Conservation (phyloP, 192 early-diverging fungal genomes). For the Coemansia sp. region DNA sequence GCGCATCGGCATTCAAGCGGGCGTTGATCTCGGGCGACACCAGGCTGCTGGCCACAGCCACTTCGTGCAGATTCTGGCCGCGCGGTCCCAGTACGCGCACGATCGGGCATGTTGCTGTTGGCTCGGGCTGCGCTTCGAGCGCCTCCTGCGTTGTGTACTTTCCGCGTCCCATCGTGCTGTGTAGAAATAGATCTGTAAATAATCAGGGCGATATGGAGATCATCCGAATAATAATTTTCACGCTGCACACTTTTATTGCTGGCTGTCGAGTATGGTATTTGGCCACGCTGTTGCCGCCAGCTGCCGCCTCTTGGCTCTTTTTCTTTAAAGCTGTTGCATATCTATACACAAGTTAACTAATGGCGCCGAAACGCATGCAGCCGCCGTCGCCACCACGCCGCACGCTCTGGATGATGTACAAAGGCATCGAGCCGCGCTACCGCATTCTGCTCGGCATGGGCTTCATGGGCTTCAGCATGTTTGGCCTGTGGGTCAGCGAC, state of each 20-base stretch:
- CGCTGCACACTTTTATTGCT: neutral
- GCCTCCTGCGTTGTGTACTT: conserved; percentile 50
- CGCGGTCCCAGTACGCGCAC: conserved; percentile 64
- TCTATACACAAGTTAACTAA: neutral
- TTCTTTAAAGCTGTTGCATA: neutral
- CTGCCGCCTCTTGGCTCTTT: neutral
- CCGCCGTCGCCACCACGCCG: conserved; percentile 18
- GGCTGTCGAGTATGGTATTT: neutral
- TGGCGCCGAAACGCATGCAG: neutral
- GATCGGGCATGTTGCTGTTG: conserved; percentile 40
- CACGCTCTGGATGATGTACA: conserved; percentile 47
- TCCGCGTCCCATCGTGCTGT: conserved; percentile 40
- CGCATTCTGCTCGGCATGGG: conserved; percentile 52
- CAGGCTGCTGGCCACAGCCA: conserved; percentile 52
- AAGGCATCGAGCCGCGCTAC: conserved; percentile 45
- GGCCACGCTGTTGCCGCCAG: neutral
- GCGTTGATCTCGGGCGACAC: conserved; percentile 28
- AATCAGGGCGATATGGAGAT: neutral
- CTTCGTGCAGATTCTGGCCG: conserved; percentile 74
- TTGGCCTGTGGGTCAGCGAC: conserved; percentile 52
- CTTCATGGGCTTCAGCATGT: conserved; percentile 53
- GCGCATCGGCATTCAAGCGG: conserved; percentile 45
- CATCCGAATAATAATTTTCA: neutral
- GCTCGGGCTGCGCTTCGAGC: conserved; percentile 34
- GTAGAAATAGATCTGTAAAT: conserved; percentile 1